Evolutionary conservation across 306 rosid species (phyloP).

Genomic region (Ormosia emarginata): DNA sequence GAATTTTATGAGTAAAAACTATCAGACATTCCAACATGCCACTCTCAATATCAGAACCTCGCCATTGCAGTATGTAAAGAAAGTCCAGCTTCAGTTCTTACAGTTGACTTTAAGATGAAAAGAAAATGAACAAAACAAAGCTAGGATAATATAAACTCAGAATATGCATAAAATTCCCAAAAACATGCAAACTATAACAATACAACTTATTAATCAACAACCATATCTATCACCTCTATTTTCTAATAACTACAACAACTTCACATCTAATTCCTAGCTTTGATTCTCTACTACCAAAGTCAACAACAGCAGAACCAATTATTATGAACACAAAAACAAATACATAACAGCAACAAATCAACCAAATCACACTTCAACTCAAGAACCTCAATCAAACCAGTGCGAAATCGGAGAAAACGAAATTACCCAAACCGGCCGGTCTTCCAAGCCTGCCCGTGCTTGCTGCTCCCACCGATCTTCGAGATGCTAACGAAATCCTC

Average conservation of each 20-base stretch:
- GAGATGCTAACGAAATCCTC: conserved; percentile 92
- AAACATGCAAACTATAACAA: neutral
- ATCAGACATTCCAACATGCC: neutral
- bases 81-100: neutral
- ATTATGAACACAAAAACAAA: neutral
- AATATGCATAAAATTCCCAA: neutral
- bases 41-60: conserved; percentile 9
- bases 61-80: neutral
- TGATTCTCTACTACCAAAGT: neutral
- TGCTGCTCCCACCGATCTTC: conserved; percentile 88
- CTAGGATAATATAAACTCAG: neutral
- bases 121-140: neutral
- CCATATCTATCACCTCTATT: neutral
- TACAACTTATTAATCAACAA: neutral
- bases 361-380: neutral
- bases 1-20: neutral
- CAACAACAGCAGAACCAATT: conserved; percentile 1
- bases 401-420: neutral
- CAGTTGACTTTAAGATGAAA: conserved; percentile 1
- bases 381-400: neutral
- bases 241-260: neutral
- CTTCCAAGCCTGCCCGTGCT: conserved; percentile 79
- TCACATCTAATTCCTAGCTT: neutral
- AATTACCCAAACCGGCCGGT: conserved; percentile 95
- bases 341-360: neutral